Evolutionary conservation across 1,284 basidiomycete species (phyloP), one percentile per base, ranked within the genome.

Genomic region (Neolentinus lepideus): DNA sequence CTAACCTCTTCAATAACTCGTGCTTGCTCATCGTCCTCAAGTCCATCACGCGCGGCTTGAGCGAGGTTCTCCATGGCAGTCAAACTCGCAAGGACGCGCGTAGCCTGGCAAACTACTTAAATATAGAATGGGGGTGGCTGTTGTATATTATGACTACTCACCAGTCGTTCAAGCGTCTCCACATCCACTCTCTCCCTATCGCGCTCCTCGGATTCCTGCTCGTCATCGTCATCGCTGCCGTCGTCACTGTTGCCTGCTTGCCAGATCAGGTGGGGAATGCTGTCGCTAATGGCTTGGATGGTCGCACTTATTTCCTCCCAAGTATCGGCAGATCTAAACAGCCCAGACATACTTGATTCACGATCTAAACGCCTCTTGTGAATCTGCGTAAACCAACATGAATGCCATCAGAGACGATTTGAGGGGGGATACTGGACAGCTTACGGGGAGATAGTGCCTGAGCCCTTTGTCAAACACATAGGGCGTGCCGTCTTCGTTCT

Each of bases 401-500:
- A 59, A 55, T 45, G 6, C 29, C 51, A 53, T 59, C 52, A 55
- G 51, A 57, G 33, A 54, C 48, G 21, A 29, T 6, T 21, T 27
- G 21, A 29, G 47, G n/a, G 50, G 16, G 31, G 22, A 14, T 38
- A 10, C 6, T 47, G 53, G 19, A 24, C 35, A 24, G 54, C 69
- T 52, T 54, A 77, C 78, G 57, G 66, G 71, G 76, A 85, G 81
- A 56, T 75, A 79, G 27, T 71, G 68, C 24, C 80, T 77, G 21
- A 77, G 76, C 2, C 85, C 84, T 33, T 78, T 68, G 24, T 65
- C 61, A 61, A 88, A 86, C 1, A 78, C 61, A 60, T 81, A 74
- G 0, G 73, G 71, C 2, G 84, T 80, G 8, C 88, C 88, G 61
- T 90, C 87, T 1, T 69, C 67, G 29, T 85, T 83, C 53, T 72